Conservation (phyloP, 1,284 basidiomycete genomes). For the Cutaneotrichosporon spelunceum region DNA sequence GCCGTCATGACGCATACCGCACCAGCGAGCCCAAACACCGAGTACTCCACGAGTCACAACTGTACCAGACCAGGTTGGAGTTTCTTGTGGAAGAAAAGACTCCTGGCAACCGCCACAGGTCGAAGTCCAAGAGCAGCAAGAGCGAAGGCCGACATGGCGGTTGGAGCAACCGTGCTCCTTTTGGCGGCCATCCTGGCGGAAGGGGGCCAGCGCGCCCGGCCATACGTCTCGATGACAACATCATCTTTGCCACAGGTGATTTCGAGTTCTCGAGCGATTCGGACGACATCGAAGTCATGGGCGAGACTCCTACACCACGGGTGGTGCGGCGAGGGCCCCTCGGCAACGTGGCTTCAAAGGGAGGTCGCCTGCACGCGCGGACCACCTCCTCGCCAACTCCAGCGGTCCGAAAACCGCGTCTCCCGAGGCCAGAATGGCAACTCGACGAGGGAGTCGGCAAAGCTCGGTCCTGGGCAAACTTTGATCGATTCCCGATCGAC, state of each 20-base stretch:
- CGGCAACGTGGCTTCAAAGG: neutral
- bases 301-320: constrained; percentile 11
- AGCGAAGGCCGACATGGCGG: neutral
- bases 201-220: constrained; percentile 28
- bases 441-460: constrained; percentile 43
- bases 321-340: neutral
- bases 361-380: neutral
- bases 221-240: constrained; percentile 40
- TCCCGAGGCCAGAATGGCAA: constrained; percentile 5
- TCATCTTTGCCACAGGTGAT: constrained; percentile 43
- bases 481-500: constrained; percentile 47
- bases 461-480: constrained; percentile 49
- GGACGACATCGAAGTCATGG: constrained; percentile 12
- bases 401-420: neutral
- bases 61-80: constrained; percentile 35
- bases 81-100: constrained; percentile 27
- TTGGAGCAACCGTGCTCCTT: neutral
- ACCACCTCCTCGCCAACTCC: neutral
- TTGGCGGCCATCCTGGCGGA: neutral
- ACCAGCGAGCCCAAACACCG: neutral
- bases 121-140: neutral
- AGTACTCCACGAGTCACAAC: constrained; percentile 9
- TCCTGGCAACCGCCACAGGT: neutral
- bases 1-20: neutral
- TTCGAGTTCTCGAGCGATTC: constrained; percentile 39